phyloP scores from a whole-genome alignment of 2,329 filamentous ascomycete species.

The Sporothrix protearum region DNA sequence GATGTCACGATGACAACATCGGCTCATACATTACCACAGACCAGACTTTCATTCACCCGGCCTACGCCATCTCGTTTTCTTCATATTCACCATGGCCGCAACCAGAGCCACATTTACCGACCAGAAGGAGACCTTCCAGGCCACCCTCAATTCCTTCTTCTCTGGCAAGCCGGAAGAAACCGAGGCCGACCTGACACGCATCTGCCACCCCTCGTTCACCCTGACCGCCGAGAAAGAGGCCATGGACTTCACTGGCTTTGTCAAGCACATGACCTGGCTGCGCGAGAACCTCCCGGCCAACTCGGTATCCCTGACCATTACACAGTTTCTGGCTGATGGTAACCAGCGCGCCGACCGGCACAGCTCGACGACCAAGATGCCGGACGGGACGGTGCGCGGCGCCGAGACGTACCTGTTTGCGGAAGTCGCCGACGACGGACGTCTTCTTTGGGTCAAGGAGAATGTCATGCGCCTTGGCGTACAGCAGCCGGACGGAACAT shows the following conservation, averaged over 20 bases:
- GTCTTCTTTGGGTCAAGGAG: slow-evolving; percentile 22
- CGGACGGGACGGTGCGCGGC: slow-evolving; percentile 10
- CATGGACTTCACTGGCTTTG: slow-evolving; percentile 19
- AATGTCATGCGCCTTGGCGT: background rate
- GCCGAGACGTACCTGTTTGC: slow-evolving; percentile 25
- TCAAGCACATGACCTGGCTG: slow-evolving; percentile 24
- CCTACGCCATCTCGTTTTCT: background rate
- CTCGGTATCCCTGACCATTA: slow-evolving; percentile 2
- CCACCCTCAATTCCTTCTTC: slow-evolving; percentile 22
- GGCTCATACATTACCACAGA: background rate
- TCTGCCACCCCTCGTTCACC: slow-evolving; percentile 17
- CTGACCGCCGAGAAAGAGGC: background rate
- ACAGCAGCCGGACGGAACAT: slow-evolving; percentile 5
- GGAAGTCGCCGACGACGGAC: slow-evolving; percentile 22
- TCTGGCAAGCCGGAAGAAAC: slow-evolving; percentile 23
- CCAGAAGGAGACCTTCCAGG: slow-evolving; percentile 23
- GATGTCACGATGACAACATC: background rate
- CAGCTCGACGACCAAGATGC: slow-evolving; percentile 6
- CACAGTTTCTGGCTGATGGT: slow-evolving; percentile 21
- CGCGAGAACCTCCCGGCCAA: slow-evolving; percentile 18
- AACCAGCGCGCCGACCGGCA: slow-evolving; percentile 22
- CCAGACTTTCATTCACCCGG: background rate
- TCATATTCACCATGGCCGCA: background rate
- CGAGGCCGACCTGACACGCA: slow-evolving; percentile 18
- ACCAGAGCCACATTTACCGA: slow-evolving; percentile 20